phyloP scores from a whole-genome alignment of 139 green algal genomes.

The Micractinium sp. region DNA sequence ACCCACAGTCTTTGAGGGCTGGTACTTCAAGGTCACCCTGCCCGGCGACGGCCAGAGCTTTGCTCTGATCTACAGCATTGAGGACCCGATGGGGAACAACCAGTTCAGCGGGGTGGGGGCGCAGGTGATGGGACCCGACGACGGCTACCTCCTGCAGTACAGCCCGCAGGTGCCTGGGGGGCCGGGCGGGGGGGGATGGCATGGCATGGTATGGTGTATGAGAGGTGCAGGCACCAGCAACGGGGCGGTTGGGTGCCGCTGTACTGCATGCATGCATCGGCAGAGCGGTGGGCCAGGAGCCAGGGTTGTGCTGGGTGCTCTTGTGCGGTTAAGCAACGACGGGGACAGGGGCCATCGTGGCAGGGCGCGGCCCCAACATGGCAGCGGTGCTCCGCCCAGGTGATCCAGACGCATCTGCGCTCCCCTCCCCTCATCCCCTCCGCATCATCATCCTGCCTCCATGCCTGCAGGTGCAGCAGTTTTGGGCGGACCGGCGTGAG shows the following conservation, averaged over 20 bases:
- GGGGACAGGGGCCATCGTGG: too few species aligned
- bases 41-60: conserved; percentile 88
- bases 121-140: conserved; percentile 93
- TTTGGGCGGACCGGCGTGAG: conserved; percentile 78
- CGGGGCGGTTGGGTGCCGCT: background rate
- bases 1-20: conserved; percentile 92
- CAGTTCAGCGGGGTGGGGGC: conserved; percentile 61
- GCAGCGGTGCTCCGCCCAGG: too few species aligned
- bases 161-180: conserved; percentile 37
- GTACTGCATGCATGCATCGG: background rate
- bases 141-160: conserved; percentile 94
- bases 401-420: background rate
- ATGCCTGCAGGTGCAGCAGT: conserved; percentile 50
- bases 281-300: too few species aligned
- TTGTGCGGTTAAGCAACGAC: too few species aligned
- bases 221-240: background rate
- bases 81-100: conserved; percentile 78
- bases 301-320: background rate
- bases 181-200: background rate
- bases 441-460: background rate
- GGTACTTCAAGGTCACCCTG: conserved; percentile 94
- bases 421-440: background rate
- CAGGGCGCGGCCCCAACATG: too few species aligned
- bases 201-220: background rate
- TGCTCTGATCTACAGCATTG: conserved; percentile 94